Base-by-base conservation (phyloP, 1,139 yeast genomes). In the Diutina ranongensis region DNA sequence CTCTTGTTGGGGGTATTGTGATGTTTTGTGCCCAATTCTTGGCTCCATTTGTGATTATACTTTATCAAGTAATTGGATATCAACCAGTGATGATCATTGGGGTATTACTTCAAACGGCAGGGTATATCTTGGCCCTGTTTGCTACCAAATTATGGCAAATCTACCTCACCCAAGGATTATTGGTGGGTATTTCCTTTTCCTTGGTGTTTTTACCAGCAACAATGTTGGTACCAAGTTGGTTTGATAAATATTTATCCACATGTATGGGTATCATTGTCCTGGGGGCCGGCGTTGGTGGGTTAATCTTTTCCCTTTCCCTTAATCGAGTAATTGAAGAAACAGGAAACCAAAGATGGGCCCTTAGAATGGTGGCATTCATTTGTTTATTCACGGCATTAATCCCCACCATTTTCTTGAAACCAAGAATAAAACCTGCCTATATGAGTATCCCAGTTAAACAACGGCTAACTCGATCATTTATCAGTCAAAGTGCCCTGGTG, bases 231-330 rank as follows among this genome's bases (percentile, higher is more conserved):
- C 83, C 86, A 0, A 76, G 78, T 20, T 80, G 85, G 85, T 80
- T 80, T 55, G 63, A 71, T 38, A 75, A 71, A 42, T 68, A 64
- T 42, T 63, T 77, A 51, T 77, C 83, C n/a, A 57, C 76, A 5
- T 81, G 83, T 0, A 68, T 75, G 64, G 86, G 85, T 0, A 57
- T 79, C 16, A 63, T 73, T n/a, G 78, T 78, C 34, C 56, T 74
- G 13, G 87, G 87, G 2, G 67, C 82, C 9, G 87, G 87, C 10
- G 51, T 75, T 10, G 87, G 86, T n/a, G 87, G 86, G 31, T 65
- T 79, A 35, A 61, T 74, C 1, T 77, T 75, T 53, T 68, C 79
- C 2, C 60, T 77, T 41, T 67, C 72, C 21, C 61, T 75, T 31
- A 72, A 76, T 52, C 64, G 65, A 27, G 56, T 80, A 20, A 65